Evolutionary conservation across 2,329 filamentous ascomycete species (phyloP).

Genomic region (Neonectria coccinea): DNA sequence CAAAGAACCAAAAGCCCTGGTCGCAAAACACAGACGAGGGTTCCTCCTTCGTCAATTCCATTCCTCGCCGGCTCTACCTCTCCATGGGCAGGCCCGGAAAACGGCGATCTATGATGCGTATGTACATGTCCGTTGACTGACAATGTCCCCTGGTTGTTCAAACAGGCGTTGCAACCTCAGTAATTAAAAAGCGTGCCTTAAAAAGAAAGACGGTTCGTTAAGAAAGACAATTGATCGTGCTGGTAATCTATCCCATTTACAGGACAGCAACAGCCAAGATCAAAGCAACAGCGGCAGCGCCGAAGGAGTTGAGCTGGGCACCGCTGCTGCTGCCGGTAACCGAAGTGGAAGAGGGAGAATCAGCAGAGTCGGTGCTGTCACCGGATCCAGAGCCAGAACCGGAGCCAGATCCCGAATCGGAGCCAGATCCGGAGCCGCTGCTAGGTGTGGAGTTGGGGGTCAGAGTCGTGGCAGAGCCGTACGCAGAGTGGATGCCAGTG

Average conservation of each 20-base stretch:
- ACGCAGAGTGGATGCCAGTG: slow-evolving; percentile 14
- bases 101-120: slow-evolving; percentile 17
- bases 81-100: background rate
- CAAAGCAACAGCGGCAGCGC: slow-evolving; percentile 48
- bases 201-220: slow-evolving; percentile 20
- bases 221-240: slow-evolving; percentile 9
- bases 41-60: background rate
- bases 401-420: slow-evolving; percentile 38
- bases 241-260: slow-evolving; percentile 32
- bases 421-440: slow-evolving; percentile 22
- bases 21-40: slow-evolving; percentile 1
- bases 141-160: background rate
- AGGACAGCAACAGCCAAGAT: slow-evolving; percentile 47
- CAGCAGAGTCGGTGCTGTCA: slow-evolving; percentile 23
- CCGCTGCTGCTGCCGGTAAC: slow-evolving; percentile 32
- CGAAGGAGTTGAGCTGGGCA: slow-evolving; percentile 47
- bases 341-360: slow-evolving; percentile 14
- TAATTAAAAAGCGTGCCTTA: slow-evolving; percentile 18
- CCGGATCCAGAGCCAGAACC: slow-evolving; percentile 28
- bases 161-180: slow-evolving; percentile 2
- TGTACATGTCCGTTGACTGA: slow-evolving; percentile 22
- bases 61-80: background rate
- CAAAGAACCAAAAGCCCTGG: slow-evolving; percentile 4
- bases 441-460: background rate
- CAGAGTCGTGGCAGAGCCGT: background rate